phyloP scores from a whole-genome alignment of 2,329 filamentous ascomycete species.

The Pezicula neosporulosa region DNA sequence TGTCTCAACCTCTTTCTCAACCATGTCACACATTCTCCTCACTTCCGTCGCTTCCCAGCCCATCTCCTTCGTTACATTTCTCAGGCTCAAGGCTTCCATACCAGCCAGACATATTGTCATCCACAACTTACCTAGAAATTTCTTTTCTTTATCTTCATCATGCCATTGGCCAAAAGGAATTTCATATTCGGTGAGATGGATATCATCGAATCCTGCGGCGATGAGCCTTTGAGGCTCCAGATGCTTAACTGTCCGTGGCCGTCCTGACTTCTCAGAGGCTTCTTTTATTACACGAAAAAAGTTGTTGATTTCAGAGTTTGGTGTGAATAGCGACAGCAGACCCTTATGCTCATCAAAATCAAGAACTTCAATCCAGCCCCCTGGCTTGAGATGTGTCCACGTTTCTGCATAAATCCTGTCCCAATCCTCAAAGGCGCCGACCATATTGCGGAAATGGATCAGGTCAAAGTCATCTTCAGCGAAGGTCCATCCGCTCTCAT shows the following conservation, averaged over 20 bases:
- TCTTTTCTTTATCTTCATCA: slow-evolving; percentile 24
- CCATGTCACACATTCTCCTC: slow-evolving; percentile 8
- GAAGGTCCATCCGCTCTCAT: slow-evolving; percentile 43
- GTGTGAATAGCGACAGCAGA: slow-evolving; percentile 14
- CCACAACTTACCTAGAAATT: slow-evolving; percentile 21
- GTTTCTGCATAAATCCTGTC: slow-evolving; percentile 49
- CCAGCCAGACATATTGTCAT: slow-evolving; percentile 17
- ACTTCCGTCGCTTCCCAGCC: slow-evolving; percentile 23
- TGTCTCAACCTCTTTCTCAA: slow-evolving; percentile 10
- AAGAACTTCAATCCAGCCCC: slow-evolving; percentile 27
- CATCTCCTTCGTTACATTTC: slow-evolving; percentile 20
- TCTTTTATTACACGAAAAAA: slow-evolving; percentile 12
- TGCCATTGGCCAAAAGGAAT: slow-evolving; percentile 32
- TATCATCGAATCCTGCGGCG: slow-evolving; percentile 39
- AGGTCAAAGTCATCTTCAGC: slow-evolving; percentile 53
- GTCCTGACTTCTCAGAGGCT: slow-evolving; percentile 17
- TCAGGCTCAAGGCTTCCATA: slow-evolving; percentile 21
- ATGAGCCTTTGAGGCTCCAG: slow-evolving; percentile 22
- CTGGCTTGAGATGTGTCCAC: slow-evolving; percentile 31
- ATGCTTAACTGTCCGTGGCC: slow-evolving; percentile 14
- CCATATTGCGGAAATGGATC: slow-evolving; percentile 56
- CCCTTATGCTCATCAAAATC: slow-evolving; percentile 24
- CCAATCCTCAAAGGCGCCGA: slow-evolving; percentile 55
- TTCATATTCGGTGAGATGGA: slow-evolving; percentile 23
- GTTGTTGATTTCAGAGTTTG: slow-evolving; percentile 7